These are phyloP conservation scores for Mortierella sp. DNA, from an alignment of 371 early-diverging fungal genomes.

Conservation along the genomic window DNA sequence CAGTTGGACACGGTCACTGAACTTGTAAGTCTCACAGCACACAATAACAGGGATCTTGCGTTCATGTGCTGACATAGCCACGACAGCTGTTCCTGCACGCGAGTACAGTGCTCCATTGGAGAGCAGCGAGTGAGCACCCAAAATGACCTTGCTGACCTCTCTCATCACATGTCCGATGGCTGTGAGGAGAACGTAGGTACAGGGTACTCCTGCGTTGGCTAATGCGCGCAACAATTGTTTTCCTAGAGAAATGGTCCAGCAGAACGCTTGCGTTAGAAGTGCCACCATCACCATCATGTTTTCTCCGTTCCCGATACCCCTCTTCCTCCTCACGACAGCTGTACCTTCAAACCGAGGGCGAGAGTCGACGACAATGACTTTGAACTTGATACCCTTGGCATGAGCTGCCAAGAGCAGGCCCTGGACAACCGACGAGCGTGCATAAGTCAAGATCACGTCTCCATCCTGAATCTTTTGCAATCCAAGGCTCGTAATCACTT, in stretches of 20 bases:
- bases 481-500: slow-evolving; percentile 81
- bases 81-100: slow-evolving; percentile 92
- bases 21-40: slow-evolving; percentile 96
- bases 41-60: slow-evolving; percentile 95
- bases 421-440: slow-evolving; percentile 88
- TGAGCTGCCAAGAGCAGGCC: slow-evolving; percentile 83
- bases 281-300: no score
- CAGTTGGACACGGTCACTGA: slow-evolving; percentile 90
- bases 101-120: slow-evolving; percentile 95
- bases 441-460: slow-evolving; percentile 95
- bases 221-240: slow-evolving; percentile 74
- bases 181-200: slow-evolving; percentile 78
- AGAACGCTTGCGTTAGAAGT: no score
- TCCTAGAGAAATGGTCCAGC: slow-evolving; percentile 48
- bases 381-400: slow-evolving; percentile 79
- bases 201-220: slow-evolving; percentile 75
- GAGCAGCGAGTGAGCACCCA: slow-evolving; percentile 93
- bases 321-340: neutral
- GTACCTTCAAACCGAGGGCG: slow-evolving; percentile 91
- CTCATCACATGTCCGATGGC: slow-evolving; percentile 79
- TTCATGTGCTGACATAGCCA: slow-evolving; percentile 91
- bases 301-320: neutral
- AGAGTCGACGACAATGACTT: slow-evolving; percentile 93
- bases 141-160: slow-evolving; percentile 90
- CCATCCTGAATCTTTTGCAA: slow-evolving; percentile 91